Conservation (phyloP, 768 basidiomycete genomes). For the Mrakia blollopis region DNA sequence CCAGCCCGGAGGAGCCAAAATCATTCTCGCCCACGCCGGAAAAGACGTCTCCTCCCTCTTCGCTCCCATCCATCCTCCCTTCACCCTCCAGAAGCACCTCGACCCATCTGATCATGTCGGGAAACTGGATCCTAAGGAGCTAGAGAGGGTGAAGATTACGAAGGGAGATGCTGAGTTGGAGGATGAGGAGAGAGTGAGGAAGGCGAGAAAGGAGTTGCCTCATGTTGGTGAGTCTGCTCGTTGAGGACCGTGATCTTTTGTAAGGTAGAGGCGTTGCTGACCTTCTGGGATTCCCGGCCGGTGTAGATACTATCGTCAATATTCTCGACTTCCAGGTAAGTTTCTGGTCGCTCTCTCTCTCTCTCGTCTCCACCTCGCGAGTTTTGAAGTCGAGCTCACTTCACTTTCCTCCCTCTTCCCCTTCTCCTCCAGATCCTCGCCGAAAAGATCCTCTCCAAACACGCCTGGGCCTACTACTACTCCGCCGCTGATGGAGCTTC, state of each 20-base stretch:
- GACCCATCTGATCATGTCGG: neutral
- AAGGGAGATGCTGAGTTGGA: neutral
- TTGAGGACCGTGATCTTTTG: no score
- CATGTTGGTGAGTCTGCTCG: neutral
- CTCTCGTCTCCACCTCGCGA: no score
- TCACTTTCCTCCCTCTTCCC: neutral
- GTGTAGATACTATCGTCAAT: conserved; percentile 16
- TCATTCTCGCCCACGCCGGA: conserved; percentile 24
- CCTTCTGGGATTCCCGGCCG: no score
- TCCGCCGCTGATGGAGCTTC: conserved; percentile 16
- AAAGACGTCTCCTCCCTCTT: conserved; percentile 24
- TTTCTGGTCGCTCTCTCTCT: neutral
- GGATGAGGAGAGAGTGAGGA: conserved; percentile 19
- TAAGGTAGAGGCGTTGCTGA: no score
- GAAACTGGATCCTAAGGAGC: neutral
- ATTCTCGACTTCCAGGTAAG: conserved; percentile 28
- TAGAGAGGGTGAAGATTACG: neutral
- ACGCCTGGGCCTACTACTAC: conserved; percentile 29
- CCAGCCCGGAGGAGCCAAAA: conserved; percentile 29
- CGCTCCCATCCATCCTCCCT: conserved; percentile 31
- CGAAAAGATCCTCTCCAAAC: conserved; percentile 23
- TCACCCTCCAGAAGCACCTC: conserved; percentile 16
- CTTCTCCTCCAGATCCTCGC: conserved; percentile 4
- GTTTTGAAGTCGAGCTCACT: neutral
- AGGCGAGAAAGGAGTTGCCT: neutral